These are phyloP conservation scores for Trifolium pratense DNA, from an alignment of 306 rosid genomes.

Conservation along the genomic window DNA sequence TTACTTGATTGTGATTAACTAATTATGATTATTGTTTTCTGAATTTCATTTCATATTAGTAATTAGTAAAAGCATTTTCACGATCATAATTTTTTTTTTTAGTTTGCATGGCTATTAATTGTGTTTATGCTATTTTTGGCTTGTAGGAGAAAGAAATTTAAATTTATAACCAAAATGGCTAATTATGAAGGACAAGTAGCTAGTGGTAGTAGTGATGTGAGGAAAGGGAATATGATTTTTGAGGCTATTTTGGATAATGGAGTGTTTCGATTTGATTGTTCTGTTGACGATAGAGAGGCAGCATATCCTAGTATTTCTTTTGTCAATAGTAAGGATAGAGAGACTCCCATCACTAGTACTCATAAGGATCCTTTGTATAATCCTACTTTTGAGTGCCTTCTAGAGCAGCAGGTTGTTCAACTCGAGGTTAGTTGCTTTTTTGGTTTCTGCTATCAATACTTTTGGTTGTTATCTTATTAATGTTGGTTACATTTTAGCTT, in stretches of 20 bases:
- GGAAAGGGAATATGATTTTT: slow-evolving; percentile 69
- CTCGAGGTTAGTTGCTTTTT: slow-evolving; percentile 64
- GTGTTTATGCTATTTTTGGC: slow-evolving; percentile 24
- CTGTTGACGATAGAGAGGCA: slow-evolving; percentile 62
- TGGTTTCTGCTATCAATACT: neutral
- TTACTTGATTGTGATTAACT: neutral
- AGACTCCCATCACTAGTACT: slow-evolving; percentile 50
- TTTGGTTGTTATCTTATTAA: neutral
- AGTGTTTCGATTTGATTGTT: slow-evolving; percentile 88
- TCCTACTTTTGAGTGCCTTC: slow-evolving; percentile 63
- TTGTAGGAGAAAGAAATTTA: slow-evolving; percentile 55
- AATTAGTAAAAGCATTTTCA: neutral
- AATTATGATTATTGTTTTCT: neutral
- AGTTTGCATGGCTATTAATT: slow-evolving; percentile 15
- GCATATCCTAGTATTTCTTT: slow-evolving; percentile 83
- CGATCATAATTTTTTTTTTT: slow-evolving; percentile 11
- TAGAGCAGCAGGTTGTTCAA: slow-evolving; percentile 72
- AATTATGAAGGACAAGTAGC: slow-evolving; percentile 42
- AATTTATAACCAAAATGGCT: slow-evolving; percentile 59
- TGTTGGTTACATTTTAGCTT: slow-evolving; percentile 21
- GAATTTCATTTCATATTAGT: neutral
- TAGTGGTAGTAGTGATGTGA: slow-evolving; percentile 46
- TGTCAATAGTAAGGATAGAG: slow-evolving; percentile 61
- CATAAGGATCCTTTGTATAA: slow-evolving; percentile 57
- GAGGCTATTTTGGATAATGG: slow-evolving; percentile 79